A percentile compares a stretch with the other conserved stretches of the same genome.
Conservation (phyloP, 2,329 filamentous ascomycete species). For the Emmonsiellopsis sp. region DNA sequence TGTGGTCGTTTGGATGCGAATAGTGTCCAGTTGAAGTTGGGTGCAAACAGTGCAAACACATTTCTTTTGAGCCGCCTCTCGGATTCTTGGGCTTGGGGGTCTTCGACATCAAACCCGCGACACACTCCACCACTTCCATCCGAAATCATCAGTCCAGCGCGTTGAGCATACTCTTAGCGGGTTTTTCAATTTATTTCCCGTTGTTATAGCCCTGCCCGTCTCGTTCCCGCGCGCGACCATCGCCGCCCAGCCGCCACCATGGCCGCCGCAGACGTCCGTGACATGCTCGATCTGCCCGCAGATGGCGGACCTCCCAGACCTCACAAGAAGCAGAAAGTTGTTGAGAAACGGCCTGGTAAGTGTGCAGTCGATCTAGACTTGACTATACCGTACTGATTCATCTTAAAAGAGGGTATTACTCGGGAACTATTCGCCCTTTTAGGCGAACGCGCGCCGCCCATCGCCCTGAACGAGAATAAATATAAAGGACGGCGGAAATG, state of each 20-base stretch:
- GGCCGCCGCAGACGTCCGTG: slow-evolving; percentile 70
- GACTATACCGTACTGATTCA: slow-evolving; percentile 7
- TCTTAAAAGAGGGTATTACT: slow-evolving; percentile 37
- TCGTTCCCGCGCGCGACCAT: neutral
- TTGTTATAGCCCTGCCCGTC: neutral
- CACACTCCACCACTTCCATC: neutral
- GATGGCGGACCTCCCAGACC: slow-evolving; percentile 49
- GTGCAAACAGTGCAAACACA: neutral
- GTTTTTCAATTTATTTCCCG: neutral
- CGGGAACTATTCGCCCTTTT: slow-evolving; percentile 43
- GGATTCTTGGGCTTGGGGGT: neutral
- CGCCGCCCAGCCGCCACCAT: slow-evolving; percentile 4
- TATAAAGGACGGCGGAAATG: slow-evolving; percentile 44
- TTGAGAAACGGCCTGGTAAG: slow-evolving; percentile 49
- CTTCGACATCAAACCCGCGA: neutral
- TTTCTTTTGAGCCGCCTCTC: neutral
- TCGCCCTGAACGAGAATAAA: slow-evolving; percentile 44
- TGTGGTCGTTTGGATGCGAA: neutral
- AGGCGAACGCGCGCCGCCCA: slow-evolving; percentile 44
- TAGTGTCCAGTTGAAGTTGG: neutral
- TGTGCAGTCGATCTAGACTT: slow-evolving; percentile 9
- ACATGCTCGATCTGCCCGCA: slow-evolving; percentile 71
- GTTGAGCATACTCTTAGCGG: neutral
- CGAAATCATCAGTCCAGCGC: neutral
- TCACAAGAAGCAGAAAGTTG: slow-evolving; percentile 65